Conservation (phyloP, 495 filamentous ascomycete genomes). For the Achaetomiella virescens region DNA sequence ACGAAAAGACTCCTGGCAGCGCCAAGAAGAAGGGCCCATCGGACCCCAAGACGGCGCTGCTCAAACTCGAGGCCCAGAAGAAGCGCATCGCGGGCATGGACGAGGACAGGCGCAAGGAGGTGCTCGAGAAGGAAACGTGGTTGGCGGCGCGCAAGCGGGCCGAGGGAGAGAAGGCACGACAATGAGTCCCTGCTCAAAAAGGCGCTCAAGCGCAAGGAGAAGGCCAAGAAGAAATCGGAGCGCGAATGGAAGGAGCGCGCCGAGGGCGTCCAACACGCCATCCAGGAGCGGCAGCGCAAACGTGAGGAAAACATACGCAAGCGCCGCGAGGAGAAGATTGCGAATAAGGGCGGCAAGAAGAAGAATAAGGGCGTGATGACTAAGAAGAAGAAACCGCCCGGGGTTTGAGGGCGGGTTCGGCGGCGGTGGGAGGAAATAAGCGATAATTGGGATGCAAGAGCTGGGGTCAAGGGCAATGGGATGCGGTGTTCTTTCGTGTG, state of each 20-base stretch:
- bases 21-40: slow-evolving; percentile 66
- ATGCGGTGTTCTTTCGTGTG: neutral
- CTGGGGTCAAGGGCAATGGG: neutral
- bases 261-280: slow-evolving; percentile 65
- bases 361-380: slow-evolving; percentile 54
- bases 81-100: slow-evolving; percentile 62
- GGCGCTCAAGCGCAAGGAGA: slow-evolving; percentile 87
- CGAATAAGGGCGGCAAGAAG: slow-evolving; percentile 50
- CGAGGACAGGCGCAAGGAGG: slow-evolving; percentile 69
- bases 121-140: slow-evolving; percentile 92
- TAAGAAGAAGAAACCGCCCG: slow-evolving; percentile 58
- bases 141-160: slow-evolving; percentile 82
- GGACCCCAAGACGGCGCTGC: slow-evolving; percentile 70
- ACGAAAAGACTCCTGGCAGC: slow-evolving; percentile 41
- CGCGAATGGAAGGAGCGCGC: slow-evolving; percentile 82
- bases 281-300: slow-evolving; percentile 77
- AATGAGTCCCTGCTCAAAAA: slow-evolving; percentile 88
- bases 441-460: neutral
- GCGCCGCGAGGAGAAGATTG: slow-evolving; percentile 63
- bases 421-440: slow-evolving; percentile 44
- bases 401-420: slow-evolving; percentile 87
- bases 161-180: slow-evolving; percentile 80
- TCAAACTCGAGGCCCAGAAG: slow-evolving; percentile 65
- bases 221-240: slow-evolving; percentile 80
- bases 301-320: slow-evolving; percentile 83